These are phyloP conservation scores for Myxozyma geophila DNA, from an alignment of 805 yeast genomes.

Conservation along the genomic window DNA sequence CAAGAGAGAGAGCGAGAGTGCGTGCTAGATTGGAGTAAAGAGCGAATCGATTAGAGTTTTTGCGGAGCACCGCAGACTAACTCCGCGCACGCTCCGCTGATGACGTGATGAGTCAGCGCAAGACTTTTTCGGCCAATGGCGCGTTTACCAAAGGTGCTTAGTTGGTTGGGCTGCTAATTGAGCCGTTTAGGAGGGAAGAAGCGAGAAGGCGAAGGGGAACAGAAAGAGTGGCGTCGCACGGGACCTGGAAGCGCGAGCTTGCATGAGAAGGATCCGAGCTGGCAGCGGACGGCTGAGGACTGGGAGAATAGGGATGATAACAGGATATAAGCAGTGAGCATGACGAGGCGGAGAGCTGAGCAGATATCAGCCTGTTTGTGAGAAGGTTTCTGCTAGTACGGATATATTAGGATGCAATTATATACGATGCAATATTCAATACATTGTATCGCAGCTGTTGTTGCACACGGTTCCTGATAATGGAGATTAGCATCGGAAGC, in stretches of 20 bases:
- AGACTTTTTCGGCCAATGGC: not conserved
- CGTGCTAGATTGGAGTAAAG: slow-evolving; percentile 1
- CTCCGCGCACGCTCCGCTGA: not conserved
- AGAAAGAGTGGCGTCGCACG: not conserved
- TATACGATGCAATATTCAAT: too few species aligned
- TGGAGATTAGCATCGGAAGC: too few species aligned
- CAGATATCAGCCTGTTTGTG: too few species aligned
- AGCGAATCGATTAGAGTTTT: not conserved
- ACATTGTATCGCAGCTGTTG: too few species aligned
- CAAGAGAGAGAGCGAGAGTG: not conserved
- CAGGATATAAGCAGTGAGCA: too few species aligned
- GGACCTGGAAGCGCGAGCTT: not conserved
- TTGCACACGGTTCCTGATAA: too few species aligned
- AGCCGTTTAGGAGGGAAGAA: not conserved
- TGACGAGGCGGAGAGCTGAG: too few species aligned
- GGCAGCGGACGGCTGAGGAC: not conserved
- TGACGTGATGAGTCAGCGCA: not conserved
- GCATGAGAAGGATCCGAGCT: not conserved
- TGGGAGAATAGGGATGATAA: too few species aligned
- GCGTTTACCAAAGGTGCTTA: not conserved
- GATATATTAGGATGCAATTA: too few species aligned
- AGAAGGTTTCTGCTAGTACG: too few species aligned
- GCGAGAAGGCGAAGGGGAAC: too few species aligned
- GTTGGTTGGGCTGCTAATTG: not conserved
- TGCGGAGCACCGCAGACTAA: not conserved